Base-by-base conservation (phyloP, 768 basidiomycete genomes). In the Leccinum subgranulosum region DNA sequence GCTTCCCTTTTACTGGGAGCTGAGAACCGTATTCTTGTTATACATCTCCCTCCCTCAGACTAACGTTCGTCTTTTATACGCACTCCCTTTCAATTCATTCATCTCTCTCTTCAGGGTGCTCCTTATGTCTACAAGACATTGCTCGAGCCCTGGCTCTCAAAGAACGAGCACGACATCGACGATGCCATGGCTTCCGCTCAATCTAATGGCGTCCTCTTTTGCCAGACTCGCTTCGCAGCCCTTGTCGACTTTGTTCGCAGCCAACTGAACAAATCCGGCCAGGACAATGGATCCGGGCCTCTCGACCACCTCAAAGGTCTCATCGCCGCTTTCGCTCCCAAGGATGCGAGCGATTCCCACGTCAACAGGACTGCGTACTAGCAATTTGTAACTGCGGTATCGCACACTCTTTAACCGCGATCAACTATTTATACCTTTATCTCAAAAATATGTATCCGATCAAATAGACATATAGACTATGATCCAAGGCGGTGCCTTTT, bases 1-100 rank as follows among this genome's bases (percentile, higher is more conserved):
- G 88, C 64, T 90, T 43, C 88, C 88, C 7, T 87, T 90, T 67
- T 90, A 89, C 66, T 88, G 84, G 83, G 88, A 90, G 65, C 47
- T 82, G 53, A 84, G 88, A 63, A 87, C 84, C n/a, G 23, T 84
- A 4, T 83, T 88, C 67, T 67, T 90, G 4, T 75, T 90, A 25
- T 90, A 84, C 74, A 69, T 90, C 46, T 73, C 86, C 9, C 79
- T 90, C 17, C 87, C 87, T 7, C 86, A 88, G 73, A 86, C 80
- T 1, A 80, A 87, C 79, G 88, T 84, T 56, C 49, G 74, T 72
- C 33, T 41, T 25, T 49, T 31, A 10, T 41, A 28, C 54, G 11
- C 39, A 3, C 43, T 15, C 39, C 45, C 27, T 47, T 23, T 36
- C 51, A 31, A 15, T 33, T 27, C 47, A 51, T 49, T 65, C 58